A percentile compares a stretch with the other conserved stretches of the same genome.
Evolutionary conservation across 176 grass and related monocot species (phyloP).

Genomic region (Rhynchospora breviuscula): DNA sequence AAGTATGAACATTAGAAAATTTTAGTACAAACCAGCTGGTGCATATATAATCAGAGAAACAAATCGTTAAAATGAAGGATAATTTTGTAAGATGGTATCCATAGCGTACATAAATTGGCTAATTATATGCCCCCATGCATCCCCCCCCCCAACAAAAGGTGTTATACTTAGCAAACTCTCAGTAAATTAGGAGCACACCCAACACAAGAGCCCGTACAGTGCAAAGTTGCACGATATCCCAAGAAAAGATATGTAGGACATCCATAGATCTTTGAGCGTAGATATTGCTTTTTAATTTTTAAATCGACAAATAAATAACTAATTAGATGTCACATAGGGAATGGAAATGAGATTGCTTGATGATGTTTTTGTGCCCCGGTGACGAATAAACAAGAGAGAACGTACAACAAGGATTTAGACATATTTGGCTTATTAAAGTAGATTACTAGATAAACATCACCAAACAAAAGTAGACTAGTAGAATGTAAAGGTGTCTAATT

Average conservation of each 20-base stretch:
- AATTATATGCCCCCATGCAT: not conserved
- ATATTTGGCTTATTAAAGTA: not conserved
- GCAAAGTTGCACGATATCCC: not conserved
- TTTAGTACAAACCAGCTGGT: too few relatives aligned
- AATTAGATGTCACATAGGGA: slow-evolving; percentile 9
- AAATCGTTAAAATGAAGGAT: too few relatives aligned
- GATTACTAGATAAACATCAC: too few relatives aligned
- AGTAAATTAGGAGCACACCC: not conserved
- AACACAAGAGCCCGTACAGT: not conserved
- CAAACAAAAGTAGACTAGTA: not conserved
- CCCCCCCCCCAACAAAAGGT: too few relatives aligned
- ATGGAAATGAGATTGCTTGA: slow-evolving; percentile 9
- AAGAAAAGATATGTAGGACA: slow-evolving; percentile 19
- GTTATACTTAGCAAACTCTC: not conserved
- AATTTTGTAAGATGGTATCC: not conserved
- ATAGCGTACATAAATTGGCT: not conserved
- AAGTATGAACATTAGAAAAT: not conserved
- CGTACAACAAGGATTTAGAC: not conserved
- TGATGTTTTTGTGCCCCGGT: slow-evolving; percentile 5
- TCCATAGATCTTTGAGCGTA: not conserved
- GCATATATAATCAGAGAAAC: too few relatives aligned
- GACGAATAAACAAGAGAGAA: not conserved
- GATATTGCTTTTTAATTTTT: slow-evolving; percentile 13
- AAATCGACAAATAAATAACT: not conserved
- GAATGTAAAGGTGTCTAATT: not conserved